Evolutionary conservation across 2,329 filamentous ascomycete genomes (phyloP).

Genomic region (Beauveria australis): DNA sequence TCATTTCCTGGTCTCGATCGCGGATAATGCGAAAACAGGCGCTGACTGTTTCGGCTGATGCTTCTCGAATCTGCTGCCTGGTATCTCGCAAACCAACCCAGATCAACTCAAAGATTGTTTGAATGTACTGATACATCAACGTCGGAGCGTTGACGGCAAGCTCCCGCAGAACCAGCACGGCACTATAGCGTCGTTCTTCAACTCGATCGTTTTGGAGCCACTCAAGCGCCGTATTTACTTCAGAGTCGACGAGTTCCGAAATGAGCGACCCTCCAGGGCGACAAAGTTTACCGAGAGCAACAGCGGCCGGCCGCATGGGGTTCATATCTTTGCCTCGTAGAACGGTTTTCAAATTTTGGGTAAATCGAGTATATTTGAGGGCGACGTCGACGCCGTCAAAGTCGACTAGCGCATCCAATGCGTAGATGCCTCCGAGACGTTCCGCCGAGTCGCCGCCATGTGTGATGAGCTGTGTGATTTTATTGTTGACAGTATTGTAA

Average conservation of each 20-base stretch:
- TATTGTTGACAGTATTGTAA: slow-evolving; percentile 48
- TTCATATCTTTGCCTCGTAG: slow-evolving; percentile 84
- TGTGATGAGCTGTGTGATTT: slow-evolving; percentile 60
- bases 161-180: slow-evolving; percentile 83
- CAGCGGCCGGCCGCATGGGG: slow-evolving; percentile 83
- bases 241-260: slow-evolving; percentile 90
- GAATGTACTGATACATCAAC: slow-evolving; percentile 89
- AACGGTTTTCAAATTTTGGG: slow-evolving; percentile 79
- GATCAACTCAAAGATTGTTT: slow-evolving; percentile 90
- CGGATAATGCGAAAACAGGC: slow-evolving; percentile 95
- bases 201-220: slow-evolving; percentile 94
- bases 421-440: slow-evolving; percentile 83
- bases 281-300: slow-evolving; percentile 82
- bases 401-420: slow-evolving; percentile 86
- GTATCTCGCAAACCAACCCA: slow-evolving; percentile 90
- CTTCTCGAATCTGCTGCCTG: slow-evolving; percentile 84
- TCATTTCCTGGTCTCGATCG: slow-evolving; percentile 81
- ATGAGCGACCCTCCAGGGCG: slow-evolving; percentile 89
- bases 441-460: slow-evolving; percentile 83
- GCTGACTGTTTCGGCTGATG: slow-evolving; percentile 85
- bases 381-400: slow-evolving; percentile 93
- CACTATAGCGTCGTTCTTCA: slow-evolving; percentile 87
- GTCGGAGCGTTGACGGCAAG: slow-evolving; percentile 89
- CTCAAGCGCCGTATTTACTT: slow-evolving; percentile 92
- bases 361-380: slow-evolving; percentile 89